Base-by-base conservation (phyloP, 2,329 filamentous ascomycete species). In the Calonectria honghensis region DNA sequence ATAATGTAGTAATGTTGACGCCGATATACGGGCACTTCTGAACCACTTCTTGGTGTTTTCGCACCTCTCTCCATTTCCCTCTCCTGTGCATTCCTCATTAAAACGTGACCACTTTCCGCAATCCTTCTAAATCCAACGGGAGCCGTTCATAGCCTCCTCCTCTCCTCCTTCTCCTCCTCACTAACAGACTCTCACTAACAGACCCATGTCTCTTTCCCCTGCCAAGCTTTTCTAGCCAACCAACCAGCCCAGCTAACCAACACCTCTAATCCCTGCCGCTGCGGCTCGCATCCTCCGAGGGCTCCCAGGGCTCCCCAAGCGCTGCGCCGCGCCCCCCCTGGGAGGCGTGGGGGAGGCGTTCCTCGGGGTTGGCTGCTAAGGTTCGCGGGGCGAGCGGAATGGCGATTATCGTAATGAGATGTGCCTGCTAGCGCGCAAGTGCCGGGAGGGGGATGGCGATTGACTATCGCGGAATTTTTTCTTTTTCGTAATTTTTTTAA, bases 1-100 rank as follows among this genome's bases (percentile, higher is more conserved):
- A 75, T 75, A 73, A 76, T 76, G 72, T 70, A 75, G 73, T 72
- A 74, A 80, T 73, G 71, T 51, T 59, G 61, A 76, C 68, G 77
- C 61, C n/a, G 71, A 68, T 71, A 51, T 18, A 73, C 20, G 50
- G 61, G 61, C 68, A 50, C 32, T 69, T 61, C 54, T 20, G 24
- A 69, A 32, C 6, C 20, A 35, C 9, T 35, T 59, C 6, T 32
- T 45, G 50, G 18, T 32, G 37, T 10, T 29, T 41, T 24, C 37
- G 7, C 20, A 16, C n/a, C 24, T 20, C 37, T 16, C 18, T 4
- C 29, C 24, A 24, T 24, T 2, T 52, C 14, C n/a, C 18, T 35
- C 32, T 29, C 37, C 20, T 57, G 39, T 35, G 7, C 35, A 31
- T 29, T 20, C 57, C 35, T 63, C 24, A 11, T 27, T 13, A 18